Evolutionary conservation across 331 rosid species (phyloP).

Genomic region (Quercus lobata): DNA sequence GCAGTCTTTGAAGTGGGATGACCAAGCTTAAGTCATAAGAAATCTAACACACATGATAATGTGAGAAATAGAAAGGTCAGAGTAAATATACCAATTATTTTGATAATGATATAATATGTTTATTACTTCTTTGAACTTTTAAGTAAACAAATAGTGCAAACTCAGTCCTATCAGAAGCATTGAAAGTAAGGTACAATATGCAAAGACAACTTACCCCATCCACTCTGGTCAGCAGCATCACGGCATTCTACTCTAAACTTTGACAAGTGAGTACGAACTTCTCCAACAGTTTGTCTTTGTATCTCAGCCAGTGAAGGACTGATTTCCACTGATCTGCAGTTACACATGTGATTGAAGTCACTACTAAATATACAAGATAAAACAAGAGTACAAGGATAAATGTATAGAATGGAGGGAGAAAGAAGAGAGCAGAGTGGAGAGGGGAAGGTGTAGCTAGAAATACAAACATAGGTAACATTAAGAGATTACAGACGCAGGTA

Average conservation of each 20-base stretch:
- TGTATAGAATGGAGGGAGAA: too few species aligned
- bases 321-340: constrained; percentile 89
- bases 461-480: background rate
- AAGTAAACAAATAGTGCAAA: background rate
- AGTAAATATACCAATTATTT: background rate
- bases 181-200: background rate
- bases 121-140: background rate
- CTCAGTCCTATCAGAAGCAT: background rate
- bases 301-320: constrained; percentile 83
- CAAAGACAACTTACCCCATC: constrained; percentile 71
- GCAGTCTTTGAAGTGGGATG: background rate
- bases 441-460: too few species aligned
- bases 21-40: background rate
- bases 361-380: background rate
- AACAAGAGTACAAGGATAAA: background rate
- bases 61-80: background rate
- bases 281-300: constrained; percentile 81
- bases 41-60: background rate
- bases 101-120: background rate
- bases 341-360: constrained; percentile 24
- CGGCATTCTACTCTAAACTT: constrained; percentile 86
- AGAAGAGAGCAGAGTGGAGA: too few species aligned
- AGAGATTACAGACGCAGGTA: background rate
- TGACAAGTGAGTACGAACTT: constrained; percentile 71
- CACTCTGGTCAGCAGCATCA: constrained; percentile 79